These are phyloP conservation scores for Kwoniella europaea DNA, from an alignment of 768 basidiomycete genomes.

Conservation along the genomic window DNA sequence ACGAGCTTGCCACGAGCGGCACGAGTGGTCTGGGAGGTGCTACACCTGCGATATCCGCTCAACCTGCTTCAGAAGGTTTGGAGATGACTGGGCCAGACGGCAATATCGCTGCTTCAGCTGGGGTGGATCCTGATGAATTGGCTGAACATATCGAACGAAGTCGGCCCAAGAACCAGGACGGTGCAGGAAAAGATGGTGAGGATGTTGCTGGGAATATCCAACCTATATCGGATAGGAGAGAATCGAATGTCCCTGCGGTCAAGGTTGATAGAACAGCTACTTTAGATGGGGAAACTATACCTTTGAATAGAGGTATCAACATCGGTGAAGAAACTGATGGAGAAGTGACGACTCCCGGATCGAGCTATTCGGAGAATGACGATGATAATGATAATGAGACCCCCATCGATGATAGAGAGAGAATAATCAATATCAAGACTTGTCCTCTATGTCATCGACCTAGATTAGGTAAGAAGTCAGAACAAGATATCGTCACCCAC, in stretches of 20 bases:
- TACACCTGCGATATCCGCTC: slow-evolving; percentile 60
- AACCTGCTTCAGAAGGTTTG: slow-evolving; percentile 48
- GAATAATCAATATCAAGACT: slow-evolving; percentile 91
- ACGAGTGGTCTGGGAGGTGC: slow-evolving; percentile 34
- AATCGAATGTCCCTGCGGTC: slow-evolving; percentile 33
- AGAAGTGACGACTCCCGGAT: slow-evolving; percentile 13
- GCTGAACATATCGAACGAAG: slow-evolving; percentile 60
- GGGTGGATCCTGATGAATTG: slow-evolving; percentile 60
- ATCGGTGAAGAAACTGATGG: slow-evolving; percentile 2
- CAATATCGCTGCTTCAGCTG: slow-evolving; percentile 65
- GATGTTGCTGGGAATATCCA: slow-evolving; percentile 37
- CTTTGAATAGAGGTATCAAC: neutral
- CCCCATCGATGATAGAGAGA: slow-evolving; percentile 62
- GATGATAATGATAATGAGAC: slow-evolving; percentile 13
- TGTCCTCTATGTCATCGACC: slow-evolving; percentile 94
- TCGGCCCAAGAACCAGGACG: slow-evolving; percentile 28
- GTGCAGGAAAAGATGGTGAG: slow-evolving; percentile 18
- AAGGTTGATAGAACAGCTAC: slow-evolving; percentile 37
- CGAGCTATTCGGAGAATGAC: slow-evolving; percentile 21
- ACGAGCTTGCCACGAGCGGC: slow-evolving; percentile 52
- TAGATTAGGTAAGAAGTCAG: slow-evolving; percentile 79
- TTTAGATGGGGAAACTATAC: slow-evolving; percentile 11
- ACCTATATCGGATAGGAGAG: slow-evolving; percentile 18
- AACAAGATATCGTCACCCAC: slow-evolving; percentile 94
- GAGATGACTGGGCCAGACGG: slow-evolving; percentile 57